Conservation (phyloP, 164 flowering plant species). For the Nelumbo lutea region DNA sequence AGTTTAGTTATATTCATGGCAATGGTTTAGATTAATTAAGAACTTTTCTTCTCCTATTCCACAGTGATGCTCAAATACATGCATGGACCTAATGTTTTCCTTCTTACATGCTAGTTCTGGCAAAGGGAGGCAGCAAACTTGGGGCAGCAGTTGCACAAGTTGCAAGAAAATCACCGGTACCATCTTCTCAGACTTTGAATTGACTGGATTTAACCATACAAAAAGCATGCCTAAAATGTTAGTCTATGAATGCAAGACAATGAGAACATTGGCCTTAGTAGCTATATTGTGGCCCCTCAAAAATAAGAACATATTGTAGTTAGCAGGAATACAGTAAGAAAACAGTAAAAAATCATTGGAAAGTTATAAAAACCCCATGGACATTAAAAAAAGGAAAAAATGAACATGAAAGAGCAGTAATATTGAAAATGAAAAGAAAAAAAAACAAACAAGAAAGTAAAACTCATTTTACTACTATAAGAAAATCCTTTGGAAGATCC, state of each 20-base stretch:
- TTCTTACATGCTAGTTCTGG: constrained; percentile 43
- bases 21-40: background rate
- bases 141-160: constrained; percentile 43
- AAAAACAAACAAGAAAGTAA: no score
- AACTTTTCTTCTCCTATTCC: background rate
- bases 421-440: no score
- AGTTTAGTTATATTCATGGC: background rate
- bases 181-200: constrained; percentile 1
- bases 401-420: no score
- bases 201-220: background rate
- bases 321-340: no score
- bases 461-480: no score
- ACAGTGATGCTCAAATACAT: background rate
- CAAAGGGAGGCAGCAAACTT: constrained; percentile 55
- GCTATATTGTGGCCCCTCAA: no score
- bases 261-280: no score
- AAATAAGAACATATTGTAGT: no score
- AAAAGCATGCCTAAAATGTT: background rate
- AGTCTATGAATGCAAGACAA: background rate
- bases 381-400: no score
- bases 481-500: no score
- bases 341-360: no score
- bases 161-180: constrained; percentile 56
- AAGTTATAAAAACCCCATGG: no score
- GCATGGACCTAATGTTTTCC: background rate